Evolutionary conservation across 345 rosid genomes (phyloP).

Genomic region (Schrenkiella parvula): DNA sequence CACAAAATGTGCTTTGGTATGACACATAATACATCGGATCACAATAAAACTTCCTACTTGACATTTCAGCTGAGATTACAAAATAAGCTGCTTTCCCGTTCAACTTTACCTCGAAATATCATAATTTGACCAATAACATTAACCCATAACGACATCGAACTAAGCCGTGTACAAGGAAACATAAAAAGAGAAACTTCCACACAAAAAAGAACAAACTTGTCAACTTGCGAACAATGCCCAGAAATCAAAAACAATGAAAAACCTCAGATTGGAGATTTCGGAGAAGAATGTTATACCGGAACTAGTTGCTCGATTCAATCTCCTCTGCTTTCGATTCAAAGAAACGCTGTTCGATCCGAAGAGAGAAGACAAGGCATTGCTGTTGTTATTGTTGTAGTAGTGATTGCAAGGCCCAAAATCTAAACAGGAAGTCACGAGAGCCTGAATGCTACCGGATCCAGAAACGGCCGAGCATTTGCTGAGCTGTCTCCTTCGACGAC

Average conservation of each 20-base stretch:
- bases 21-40: background rate
- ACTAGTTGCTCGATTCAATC: slow-evolving; percentile 36
- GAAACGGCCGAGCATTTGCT: slow-evolving; percentile 29
- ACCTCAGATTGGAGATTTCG: background rate
- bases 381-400: slow-evolving; percentile 36
- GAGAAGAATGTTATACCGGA: slow-evolving; percentile 37
- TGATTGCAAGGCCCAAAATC: slow-evolving; percentile 69
- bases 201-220: background rate
- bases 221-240: background rate
- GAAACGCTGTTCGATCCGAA: slow-evolving; percentile 43
- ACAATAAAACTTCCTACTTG: background rate
- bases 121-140: background rate
- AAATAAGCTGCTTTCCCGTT: background rate
- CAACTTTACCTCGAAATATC: background rate
- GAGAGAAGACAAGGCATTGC: slow-evolving; percentile 41
- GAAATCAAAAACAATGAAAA: background rate
- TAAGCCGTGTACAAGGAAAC: background rate
- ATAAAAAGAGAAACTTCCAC: background rate
- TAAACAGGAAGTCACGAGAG: slow-evolving; percentile 53
- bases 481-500: slow-evolving; percentile 44
- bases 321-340: slow-evolving; percentile 41
- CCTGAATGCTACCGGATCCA: slow-evolving; percentile 47
- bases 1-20: background rate
- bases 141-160: background rate
- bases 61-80: slow-evolving; percentile 2